A percentile compares a stretch with the other conserved stretches of the same genome.
Evolutionary conservation across 225 moss, liverwort and hornwort genomes (phyloP).

Genomic region (Marchantia polymorpha): DNA sequence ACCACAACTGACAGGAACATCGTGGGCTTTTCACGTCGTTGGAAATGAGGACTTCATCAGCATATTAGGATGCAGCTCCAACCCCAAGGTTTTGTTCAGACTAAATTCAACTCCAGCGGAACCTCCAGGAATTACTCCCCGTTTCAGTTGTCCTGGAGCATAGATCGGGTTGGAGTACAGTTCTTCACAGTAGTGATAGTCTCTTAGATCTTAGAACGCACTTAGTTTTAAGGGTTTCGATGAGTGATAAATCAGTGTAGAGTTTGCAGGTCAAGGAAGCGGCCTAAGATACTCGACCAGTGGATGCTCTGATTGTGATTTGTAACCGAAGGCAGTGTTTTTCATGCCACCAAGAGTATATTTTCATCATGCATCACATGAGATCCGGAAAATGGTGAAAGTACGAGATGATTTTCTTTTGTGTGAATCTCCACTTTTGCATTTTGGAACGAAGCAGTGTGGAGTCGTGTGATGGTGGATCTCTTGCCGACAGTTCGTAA

Average conservation of each 20-base stretch:
- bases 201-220: background rate
- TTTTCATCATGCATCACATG: background rate
- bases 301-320: background rate
- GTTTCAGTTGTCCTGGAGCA: background rate
- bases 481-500: too few relatives aligned
- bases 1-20: slow-evolving; percentile 2
- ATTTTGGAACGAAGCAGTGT: too few relatives aligned
- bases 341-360: background rate
- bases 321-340: slow-evolving; percentile 5
- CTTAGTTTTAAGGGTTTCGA: background rate
- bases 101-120: background rate
- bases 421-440: too few relatives aligned
- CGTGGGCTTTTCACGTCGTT: background rate
- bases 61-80: background rate
- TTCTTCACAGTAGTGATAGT: background rate
- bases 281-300: background rate
- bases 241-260: slow-evolving; percentile 3
- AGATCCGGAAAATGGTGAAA: background rate
- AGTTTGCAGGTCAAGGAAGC: background rate
- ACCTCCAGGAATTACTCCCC: background rate
- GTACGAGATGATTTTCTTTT: too few relatives aligned
- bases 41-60: slow-evolving; percentile 14
- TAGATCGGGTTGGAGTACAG: background rate
- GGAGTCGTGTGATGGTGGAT: too few relatives aligned
- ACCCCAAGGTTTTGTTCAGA: background rate